Base-by-base conservation (phyloP, 306 rosid species). In the Sphenostylis stenocarpa region DNA sequence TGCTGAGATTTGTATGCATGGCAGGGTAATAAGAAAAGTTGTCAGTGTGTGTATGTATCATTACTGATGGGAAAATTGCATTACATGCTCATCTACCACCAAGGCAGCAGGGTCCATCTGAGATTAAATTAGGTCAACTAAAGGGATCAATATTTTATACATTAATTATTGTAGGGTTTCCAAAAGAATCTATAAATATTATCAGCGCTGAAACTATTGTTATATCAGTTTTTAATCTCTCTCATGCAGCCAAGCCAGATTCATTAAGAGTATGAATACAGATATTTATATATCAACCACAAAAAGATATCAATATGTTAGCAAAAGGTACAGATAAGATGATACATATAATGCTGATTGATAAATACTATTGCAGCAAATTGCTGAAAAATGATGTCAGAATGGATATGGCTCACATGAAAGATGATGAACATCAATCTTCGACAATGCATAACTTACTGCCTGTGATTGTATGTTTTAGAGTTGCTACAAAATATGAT, bases 151-250 rank as follows among this genome's bases (percentile, higher is more conserved):
- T 72, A 52, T 58, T 73, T 62, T 38, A 63, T 21, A 76, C 19
- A 67, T 76, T 10, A 72, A 79, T 77, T 66, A 70, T 85, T 38
- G 45, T 53, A 44, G 77, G 71, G 77, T 61, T 77, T 82, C 67
- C 71, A 67, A 9, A 39, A 66, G 24, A 64, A 72, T 31, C 67
- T 44, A 39, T 21, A 70, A 80, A 56, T 51, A 70, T 77, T 62
- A 63, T 81, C 47, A 74, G 82, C 38, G n/a, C 75, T 31, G 79
- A n/a, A 81, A 57, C 38, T 29, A 66, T 67, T 84, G 88, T 77
- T 5, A 77, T 66, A 80, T 79, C 79, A 76, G 72, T 79, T 77
- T 61, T 82, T 84, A 34, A 74, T 39, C 19, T 75, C 64, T 79
- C 19, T 72, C 33, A 17, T 64, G 44, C 63, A 45, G 70, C 71